Conservation (phyloP, 768 basidiomycete species). For the Suillus subalutaceus region DNA sequence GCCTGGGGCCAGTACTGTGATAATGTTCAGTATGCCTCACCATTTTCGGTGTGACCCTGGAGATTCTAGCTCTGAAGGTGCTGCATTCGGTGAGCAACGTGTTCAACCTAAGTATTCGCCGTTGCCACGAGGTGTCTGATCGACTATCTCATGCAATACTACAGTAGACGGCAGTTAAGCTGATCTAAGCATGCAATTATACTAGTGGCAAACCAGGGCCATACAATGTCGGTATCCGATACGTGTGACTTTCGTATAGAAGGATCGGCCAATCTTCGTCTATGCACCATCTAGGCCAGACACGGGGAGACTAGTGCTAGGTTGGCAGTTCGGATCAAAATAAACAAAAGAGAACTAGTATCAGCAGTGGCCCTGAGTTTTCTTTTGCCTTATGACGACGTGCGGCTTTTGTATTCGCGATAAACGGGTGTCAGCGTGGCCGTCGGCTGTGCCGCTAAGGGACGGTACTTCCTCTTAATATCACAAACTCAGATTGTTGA, state of each 20-base stretch:
- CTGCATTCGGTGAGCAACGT: slow-evolving; percentile 9
- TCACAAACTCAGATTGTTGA: slow-evolving; percentile 24
- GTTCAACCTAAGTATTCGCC: slow-evolving; percentile 5
- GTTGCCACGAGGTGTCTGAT: slow-evolving; percentile 9
- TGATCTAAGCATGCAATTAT: not conserved
- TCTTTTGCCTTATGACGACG: slow-evolving; percentile 19
- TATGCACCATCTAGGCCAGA: not conserved
- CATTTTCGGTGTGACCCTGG: slow-evolving; percentile 5
- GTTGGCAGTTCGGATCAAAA: not conserved
- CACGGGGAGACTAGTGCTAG: not conserved
- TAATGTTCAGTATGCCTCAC: not conserved
- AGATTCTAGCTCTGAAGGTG: not conserved
- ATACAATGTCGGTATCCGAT: not conserved
- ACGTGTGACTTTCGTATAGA: not conserved
- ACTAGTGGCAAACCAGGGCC: not conserved
- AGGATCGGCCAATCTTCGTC: not conserved
- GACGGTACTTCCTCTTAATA: slow-evolving; percentile 23
- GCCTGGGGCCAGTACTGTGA: not conserved
- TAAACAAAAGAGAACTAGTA: slow-evolving; percentile 22
- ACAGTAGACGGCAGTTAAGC: not conserved
- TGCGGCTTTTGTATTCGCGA: slow-evolving; percentile 6
- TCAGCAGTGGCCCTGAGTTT: slow-evolving; percentile 27
- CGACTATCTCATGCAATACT: not conserved
- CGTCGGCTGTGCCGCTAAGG: slow-evolving; percentile 29
- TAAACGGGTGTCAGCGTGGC: slow-evolving; percentile 22